Conservation (phyloP, 257 asterid genomes). For the Cynanchum wilfordii region DNA sequence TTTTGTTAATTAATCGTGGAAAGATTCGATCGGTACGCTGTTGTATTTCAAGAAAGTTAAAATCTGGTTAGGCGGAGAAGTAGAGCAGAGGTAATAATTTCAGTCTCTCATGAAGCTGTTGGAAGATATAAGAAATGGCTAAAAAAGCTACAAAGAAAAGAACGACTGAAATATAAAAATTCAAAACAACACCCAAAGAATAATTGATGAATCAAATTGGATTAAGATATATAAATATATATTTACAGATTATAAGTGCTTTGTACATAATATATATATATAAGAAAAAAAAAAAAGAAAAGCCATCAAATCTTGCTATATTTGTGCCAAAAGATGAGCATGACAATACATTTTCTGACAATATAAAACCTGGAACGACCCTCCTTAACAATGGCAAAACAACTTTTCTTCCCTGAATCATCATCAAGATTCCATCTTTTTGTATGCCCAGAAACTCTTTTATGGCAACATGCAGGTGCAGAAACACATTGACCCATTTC, state of each 20-base stretch:
- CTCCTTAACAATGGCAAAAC: conserved; percentile 26
- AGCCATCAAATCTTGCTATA: conserved; percentile 17
- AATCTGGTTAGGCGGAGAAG: background rate
- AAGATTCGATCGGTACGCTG: background rate
- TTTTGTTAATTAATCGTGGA: background rate
- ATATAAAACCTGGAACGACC: conserved; percentile 34
- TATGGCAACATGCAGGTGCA: conserved; percentile 8
- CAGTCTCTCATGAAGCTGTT: background rate
- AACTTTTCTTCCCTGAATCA: conserved; percentile 1
- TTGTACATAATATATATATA: background rate
- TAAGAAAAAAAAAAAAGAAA: background rate
- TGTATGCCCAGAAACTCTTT: conserved; percentile 16
- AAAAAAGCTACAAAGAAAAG: background rate
- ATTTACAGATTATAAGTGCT: background rate
- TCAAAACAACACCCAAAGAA: background rate
- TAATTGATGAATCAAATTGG: background rate
- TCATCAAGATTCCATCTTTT: background rate
- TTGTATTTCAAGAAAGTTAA: conserved; percentile 4
- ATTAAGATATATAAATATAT: background rate
- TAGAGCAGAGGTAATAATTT: background rate
- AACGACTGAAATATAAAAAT: background rate
- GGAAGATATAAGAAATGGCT: background rate
- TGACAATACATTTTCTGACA: conserved; percentile 26
- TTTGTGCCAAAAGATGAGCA: conserved; percentile 39
- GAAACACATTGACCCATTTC: conserved; percentile 34